Percentiles rank a stretch among this genome's conserved stretches.
These are phyloP conservation scores for Tilletia caries DNA, from an alignment of 1,284 basidiomycete genomes.

Conservation along the genomic window DNA sequence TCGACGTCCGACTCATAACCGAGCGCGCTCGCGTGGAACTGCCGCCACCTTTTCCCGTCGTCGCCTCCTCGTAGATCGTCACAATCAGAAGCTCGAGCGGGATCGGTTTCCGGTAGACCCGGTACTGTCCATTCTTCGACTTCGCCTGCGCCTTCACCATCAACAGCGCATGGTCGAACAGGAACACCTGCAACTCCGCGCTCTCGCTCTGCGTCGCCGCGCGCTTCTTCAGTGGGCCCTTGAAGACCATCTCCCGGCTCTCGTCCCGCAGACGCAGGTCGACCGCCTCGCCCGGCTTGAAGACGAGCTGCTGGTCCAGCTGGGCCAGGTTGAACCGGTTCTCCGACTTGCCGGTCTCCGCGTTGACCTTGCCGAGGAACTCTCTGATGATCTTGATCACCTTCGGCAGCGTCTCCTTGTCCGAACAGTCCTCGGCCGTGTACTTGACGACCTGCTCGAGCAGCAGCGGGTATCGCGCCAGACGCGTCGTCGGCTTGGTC, in stretches of 20 bases:
- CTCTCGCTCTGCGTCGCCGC: slow-evolving; percentile 69
- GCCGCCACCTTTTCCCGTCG: slow-evolving; percentile 39
- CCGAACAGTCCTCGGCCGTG: slow-evolving; percentile 83
- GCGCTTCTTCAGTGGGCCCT: slow-evolving; percentile 86
- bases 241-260: slow-evolving; percentile 85
- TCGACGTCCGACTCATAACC: slow-evolving; percentile 58
- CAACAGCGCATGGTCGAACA: slow-evolving; percentile 94
- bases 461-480: slow-evolving; percentile 90
- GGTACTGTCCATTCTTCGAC: slow-evolving; percentile 72
- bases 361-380: slow-evolving; percentile 83
- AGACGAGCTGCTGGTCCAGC: slow-evolving; percentile 80
- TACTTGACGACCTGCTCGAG: slow-evolving; percentile 90
- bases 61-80: slow-evolving; percentile 71
- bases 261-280: slow-evolving; percentile 82
- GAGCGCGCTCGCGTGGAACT: slow-evolving; percentile 57
- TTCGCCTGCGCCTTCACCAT: slow-evolving; percentile 72
- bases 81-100: slow-evolving; percentile 89
- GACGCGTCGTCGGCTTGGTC: slow-evolving; percentile 90
- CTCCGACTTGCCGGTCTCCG: slow-evolving; percentile 85
- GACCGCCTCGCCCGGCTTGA: slow-evolving; percentile 78
- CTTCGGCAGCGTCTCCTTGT: slow-evolving; percentile 75
- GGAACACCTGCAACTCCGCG: slow-evolving; percentile 85
- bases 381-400: slow-evolving; percentile 76
- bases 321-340: slow-evolving; percentile 89
- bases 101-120: slow-evolving; percentile 94